Percentiles rank a stretch among this genome's conserved stretches.
Conservation (phyloP, 164 flowering plant species). For the Brasenia schreberi region DNA sequence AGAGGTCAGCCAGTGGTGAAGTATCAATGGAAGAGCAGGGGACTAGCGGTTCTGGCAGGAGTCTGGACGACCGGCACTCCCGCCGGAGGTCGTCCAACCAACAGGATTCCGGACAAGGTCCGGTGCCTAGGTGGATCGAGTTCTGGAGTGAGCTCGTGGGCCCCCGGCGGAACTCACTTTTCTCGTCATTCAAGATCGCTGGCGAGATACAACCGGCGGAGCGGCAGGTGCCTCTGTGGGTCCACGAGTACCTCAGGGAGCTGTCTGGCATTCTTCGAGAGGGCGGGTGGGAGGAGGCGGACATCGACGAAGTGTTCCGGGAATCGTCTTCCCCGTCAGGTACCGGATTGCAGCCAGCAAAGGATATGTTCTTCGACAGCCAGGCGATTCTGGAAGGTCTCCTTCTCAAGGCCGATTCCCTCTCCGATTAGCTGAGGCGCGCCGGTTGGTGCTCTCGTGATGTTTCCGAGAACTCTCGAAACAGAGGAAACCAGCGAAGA, state of each 20-base stretch:
- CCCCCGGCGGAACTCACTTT: background rate
- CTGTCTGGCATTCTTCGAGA: constrained; percentile 59
- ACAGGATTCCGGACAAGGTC: background rate
- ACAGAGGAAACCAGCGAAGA: constrained; percentile 42
- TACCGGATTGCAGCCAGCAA: constrained; percentile 18
- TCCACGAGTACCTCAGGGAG: constrained; percentile 50
- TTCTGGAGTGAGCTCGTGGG: constrained; percentile 91
- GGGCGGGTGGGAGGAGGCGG: constrained; percentile 94
- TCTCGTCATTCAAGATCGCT: background rate
- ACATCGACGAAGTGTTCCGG: constrained; percentile 50
- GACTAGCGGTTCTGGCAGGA: constrained; percentile 14
- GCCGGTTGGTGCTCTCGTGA: constrained; percentile 98
- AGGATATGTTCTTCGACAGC: constrained; percentile 59
- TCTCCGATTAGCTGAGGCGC: constrained; percentile 57
- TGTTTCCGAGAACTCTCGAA: constrained; percentile 66
- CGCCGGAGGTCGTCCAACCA: background rate
- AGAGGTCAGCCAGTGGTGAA: background rate
- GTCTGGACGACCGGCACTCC: background rate
- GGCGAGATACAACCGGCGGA: constrained; percentile 9
- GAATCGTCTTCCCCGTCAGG: constrained; percentile 64
- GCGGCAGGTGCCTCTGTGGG: constrained; percentile 46
- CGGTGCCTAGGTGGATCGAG: constrained; percentile 74
- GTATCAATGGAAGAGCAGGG: background rate
- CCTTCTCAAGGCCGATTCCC: constrained; percentile 61
- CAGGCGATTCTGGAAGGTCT: constrained; percentile 68